Evolutionary conservation across 441 rosid genomes (phyloP), one percentile per base, ranked within the genome.

Genomic region (Iberis amara): DNA sequence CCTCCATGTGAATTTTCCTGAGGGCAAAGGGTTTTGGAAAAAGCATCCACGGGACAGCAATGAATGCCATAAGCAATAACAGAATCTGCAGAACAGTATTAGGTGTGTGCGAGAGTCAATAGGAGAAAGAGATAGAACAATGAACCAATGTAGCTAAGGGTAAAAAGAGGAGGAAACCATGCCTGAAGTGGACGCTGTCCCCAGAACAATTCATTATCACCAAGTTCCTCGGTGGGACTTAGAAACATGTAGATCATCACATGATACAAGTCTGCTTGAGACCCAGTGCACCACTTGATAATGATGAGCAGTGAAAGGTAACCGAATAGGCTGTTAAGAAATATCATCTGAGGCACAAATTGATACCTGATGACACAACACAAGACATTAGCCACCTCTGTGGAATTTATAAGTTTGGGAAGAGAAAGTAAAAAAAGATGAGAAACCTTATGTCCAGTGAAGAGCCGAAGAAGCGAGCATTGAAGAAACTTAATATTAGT

Each of bases 31-130:
- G 97, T 71, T 94, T 94, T 13, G 99, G 97, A 75, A 94, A 75
- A 50, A 94, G 87, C 99, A 94, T 94, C 96, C 97, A 89, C 13
- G 99, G 99, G 45, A 89, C 94, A 11, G 99, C 91, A 69, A 83
- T 44, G 52, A 87, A 2, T 4, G 95, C 98, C 77, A 73, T 57
- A 65, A 92, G 85, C 74, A 92, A 58, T 71, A 92, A 74, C 41
- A 89, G 2, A 58, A 92, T 84, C 99, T 92, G 96, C 77, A 68
- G 62, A 61, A 57, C 14, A 72, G 41, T 32, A 32, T 32, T 10
- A 32, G 7, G 36, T 32, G 36, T 32, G 36, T 32, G 36, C 7
- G 9, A 32, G 36, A 32, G 36, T 7, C 10, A 32, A 32, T 1
- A 32, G 10, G 36, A 32, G 71, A 38, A 86, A 67, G 39, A 94